A percentile compares a stretch with the other conserved stretches of the same genome.
Conservation (phyloP, 768 basidiomycete genomes). For the Hortiboletus campestris region DNA sequence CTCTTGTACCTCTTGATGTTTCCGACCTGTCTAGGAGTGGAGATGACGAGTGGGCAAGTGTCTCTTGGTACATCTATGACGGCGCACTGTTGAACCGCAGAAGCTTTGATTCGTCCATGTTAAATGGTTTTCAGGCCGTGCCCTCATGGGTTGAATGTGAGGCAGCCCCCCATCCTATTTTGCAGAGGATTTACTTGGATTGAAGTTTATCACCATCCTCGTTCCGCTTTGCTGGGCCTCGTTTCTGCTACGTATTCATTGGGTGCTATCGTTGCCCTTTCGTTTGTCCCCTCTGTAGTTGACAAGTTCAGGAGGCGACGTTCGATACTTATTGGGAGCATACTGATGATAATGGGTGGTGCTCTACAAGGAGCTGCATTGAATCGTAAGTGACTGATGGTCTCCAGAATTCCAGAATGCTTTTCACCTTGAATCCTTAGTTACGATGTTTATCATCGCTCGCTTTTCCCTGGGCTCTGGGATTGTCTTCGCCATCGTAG, state of each 20-base stretch:
- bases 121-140: conserved; percentile 62
- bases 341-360: neutral
- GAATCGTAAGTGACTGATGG: neutral
- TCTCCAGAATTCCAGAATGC: neutral
- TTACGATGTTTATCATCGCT: neutral
- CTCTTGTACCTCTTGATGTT: conserved; percentile 54
- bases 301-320: conserved; percentile 1
- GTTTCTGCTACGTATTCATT: conserved; percentile 60
- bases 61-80: neutral
- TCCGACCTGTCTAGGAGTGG: conserved; percentile 32
- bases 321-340: neutral
- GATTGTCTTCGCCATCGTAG: neutral
- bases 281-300: conserved; percentile 27
- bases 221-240: conserved; percentile 51
- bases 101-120: conserved; percentile 47
- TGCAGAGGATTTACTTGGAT: neutral
- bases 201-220: conserved; percentile 52
- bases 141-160: conserved; percentile 54
- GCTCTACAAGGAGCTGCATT: neutral
- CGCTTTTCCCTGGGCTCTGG: conserved; percentile 1
- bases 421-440: neutral
- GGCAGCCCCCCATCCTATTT: conserved; percentile 2
- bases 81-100: too few relatives aligned
- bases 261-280: conserved; percentile 52
- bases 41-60: conserved; percentile 7